Percentiles rank a stretch among this genome's conserved stretches.
Evolutionary conservation across 176 grass and related monocot species (phyloP).

Genomic region (Rhynchospora tenuis): DNA sequence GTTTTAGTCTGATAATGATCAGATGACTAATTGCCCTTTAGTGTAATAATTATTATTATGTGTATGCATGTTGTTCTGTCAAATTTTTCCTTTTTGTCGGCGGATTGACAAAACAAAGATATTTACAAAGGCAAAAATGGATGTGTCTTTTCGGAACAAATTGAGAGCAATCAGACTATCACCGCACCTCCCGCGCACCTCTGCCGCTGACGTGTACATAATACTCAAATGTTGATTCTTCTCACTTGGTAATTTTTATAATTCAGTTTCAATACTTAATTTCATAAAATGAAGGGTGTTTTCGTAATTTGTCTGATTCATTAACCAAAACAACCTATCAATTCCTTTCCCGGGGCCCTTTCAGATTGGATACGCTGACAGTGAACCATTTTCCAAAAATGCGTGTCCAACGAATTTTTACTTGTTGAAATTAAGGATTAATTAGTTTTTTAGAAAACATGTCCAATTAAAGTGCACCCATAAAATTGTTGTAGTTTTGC

Average conservation of each 20-base stretch:
- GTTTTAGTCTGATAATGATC: too few relatives aligned
- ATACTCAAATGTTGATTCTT: conserved; percentile 21
- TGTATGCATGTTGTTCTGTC: too few relatives aligned
- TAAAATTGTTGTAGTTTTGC: not conserved
- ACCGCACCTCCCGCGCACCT: not conserved
- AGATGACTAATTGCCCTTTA: too few relatives aligned
- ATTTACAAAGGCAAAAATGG: not conserved
- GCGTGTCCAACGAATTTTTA: not conserved
- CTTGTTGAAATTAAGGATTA: not conserved
- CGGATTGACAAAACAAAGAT: not conserved
- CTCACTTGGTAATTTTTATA: not conserved
- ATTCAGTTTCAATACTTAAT: not conserved
- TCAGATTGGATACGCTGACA: conserved; percentile 11
- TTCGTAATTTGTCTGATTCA: not conserved
- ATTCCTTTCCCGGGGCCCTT: not conserved
- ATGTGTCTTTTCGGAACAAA: not conserved
- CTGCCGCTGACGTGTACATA: conserved; percentile 49
- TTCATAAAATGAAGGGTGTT: conserved; percentile 1
- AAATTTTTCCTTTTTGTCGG: not conserved
- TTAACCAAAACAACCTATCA: not conserved
- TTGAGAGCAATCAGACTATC: not conserved
- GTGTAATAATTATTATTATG: too few relatives aligned
- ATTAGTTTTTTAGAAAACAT: not conserved
- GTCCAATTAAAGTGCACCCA: not conserved
- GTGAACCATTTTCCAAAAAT: not conserved